Evolutionary conservation across 768 basidiomycete genomes (phyloP), one percentile per base, ranked within the genome.

Genomic region (Lyophyllum shimeji): DNA sequence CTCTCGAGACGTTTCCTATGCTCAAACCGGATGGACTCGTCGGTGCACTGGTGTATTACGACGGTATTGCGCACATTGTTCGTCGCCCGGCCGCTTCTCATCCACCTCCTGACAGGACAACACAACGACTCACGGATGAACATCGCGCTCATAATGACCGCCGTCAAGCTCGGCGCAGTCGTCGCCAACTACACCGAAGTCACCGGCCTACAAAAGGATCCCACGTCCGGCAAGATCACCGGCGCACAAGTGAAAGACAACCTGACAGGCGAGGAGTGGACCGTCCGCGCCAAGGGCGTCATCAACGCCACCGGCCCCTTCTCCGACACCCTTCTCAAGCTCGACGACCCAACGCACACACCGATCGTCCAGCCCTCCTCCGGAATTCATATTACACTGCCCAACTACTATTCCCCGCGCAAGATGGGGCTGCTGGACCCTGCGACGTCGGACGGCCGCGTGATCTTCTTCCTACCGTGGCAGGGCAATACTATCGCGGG

Each of bases 111-210:
- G n/a, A n/a, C 49, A 95, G 93, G 95, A 52, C 96, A 98, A 74
- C 96, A 99, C 73, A 99, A 99, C 65, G 97, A 99, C 64, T 89
- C 96, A 1, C 84, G 96, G 13, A 99, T 98, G 97, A 99, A 99
- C 76, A 83, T 96, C 51, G 93, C 96, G 0, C 78, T 99, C 29
- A 82, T 96, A 65, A 86, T 98, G 85, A 97, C 89, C 17, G 97
- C 96, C 6, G 92, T 98, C 40, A 90, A 93, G 65, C 84, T 90
- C 50, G 95, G 95, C 43, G 94, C 95, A 3, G 82, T 81, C 6
- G 87, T 89, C n/a, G 85, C 88, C 46, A 99, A 98, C 77, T 92
- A 99, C 74, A 85, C 84, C 67, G 89, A 95, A 65, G 94, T 97
- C 50, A 87, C 84, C 9, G 69, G 77, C 2, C 77, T 99, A 3